Conservation (phyloP, 2,329 filamentous ascomycete genomes). For the Claviceps lovelessii region DNA sequence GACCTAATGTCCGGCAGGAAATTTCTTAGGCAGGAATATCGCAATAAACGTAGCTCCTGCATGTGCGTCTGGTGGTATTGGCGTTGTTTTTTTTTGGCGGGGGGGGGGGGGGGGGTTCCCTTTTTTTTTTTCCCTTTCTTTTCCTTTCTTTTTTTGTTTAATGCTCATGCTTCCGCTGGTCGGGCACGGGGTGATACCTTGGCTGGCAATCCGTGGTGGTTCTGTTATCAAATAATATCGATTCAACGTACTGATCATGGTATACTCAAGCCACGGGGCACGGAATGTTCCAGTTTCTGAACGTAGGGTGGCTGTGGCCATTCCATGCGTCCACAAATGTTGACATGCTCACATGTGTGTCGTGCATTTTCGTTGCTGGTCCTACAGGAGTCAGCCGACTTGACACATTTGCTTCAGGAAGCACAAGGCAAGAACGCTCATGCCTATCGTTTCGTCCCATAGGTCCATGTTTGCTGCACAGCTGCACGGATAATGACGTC, state of each 20-base stretch:
- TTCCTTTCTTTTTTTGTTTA: not conserved
- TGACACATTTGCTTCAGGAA: too few species aligned
- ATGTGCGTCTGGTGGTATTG: not conserved
- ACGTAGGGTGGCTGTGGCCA: too few species aligned
- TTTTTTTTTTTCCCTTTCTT: not conserved
- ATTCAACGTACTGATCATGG: not conserved
- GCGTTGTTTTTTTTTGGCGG: not conserved
- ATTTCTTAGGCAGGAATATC: not conserved
- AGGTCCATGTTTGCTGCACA: not conserved
- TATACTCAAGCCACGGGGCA: not conserved
- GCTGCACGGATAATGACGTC: constrained; percentile 3
- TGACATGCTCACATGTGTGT: not conserved
- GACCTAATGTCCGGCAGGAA: not conserved
- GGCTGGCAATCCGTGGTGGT: not conserved
- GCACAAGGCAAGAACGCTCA: not conserved
- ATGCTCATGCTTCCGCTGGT: not conserved
- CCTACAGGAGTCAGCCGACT: too few species aligned
- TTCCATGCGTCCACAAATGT: not conserved
- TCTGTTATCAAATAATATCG: not conserved
- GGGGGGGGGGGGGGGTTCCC: too few species aligned
- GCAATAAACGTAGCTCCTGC: not conserved
- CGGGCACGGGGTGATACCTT: not conserved
- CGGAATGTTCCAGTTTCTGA: not conserved
- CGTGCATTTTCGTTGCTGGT: not conserved
- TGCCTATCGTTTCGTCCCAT: not conserved